A percentile compares a stretch with the other conserved stretches of the same genome.
Evolutionary conservation across 805 yeast species (phyloP).

Genomic region (Starmerella apis): DNA sequence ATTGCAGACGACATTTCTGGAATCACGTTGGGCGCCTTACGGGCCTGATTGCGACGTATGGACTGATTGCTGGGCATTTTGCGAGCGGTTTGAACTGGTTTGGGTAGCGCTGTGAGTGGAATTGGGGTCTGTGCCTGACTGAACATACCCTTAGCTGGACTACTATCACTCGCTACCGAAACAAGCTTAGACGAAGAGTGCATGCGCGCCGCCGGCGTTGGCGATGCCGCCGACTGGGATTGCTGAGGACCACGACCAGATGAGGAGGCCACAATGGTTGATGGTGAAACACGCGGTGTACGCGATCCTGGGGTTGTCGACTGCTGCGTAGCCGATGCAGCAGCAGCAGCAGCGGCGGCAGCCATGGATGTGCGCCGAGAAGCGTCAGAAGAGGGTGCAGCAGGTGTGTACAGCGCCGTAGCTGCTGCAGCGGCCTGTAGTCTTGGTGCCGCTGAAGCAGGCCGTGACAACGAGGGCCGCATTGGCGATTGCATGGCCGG

Average conservation of each 20-base stretch:
- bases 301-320: slow-evolving; percentile 13
- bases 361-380: slow-evolving; percentile 18
- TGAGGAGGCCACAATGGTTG: slow-evolving; percentile 21
- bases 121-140: slow-evolving; percentile 13
- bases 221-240: slow-evolving; percentile 19
- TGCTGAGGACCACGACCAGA: neutral
- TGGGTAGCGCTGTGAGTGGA: slow-evolving; percentile 13
- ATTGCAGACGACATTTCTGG: slow-evolving; percentile 29
- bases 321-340: slow-evolving; percentile 13
- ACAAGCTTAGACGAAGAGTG: slow-evolving; percentile 27
- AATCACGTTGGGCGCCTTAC: slow-evolving; percentile 20
- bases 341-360: slow-evolving; percentile 25
- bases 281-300: slow-evolving; percentile 19
- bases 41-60: slow-evolving; percentile 12
- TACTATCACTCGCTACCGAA: slow-evolving; percentile 27
- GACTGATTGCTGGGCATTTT: slow-evolving; percentile 15
- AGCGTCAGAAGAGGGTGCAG: slow-evolving; percentile 9
- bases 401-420: slow-evolving; percentile 18
- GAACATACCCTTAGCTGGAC: slow-evolving; percentile 31
- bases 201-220: slow-evolving; percentile 29
- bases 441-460: slow-evolving; percentile 7
- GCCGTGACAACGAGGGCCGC: slow-evolving; percentile 8
- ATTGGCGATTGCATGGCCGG: slow-evolving; percentile 21
- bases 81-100: slow-evolving; percentile 17
- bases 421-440: slow-evolving; percentile 23